Base-by-base conservation (phyloP, 352 stramenopile species). In the Phytophthora chlamydospora region DNA sequence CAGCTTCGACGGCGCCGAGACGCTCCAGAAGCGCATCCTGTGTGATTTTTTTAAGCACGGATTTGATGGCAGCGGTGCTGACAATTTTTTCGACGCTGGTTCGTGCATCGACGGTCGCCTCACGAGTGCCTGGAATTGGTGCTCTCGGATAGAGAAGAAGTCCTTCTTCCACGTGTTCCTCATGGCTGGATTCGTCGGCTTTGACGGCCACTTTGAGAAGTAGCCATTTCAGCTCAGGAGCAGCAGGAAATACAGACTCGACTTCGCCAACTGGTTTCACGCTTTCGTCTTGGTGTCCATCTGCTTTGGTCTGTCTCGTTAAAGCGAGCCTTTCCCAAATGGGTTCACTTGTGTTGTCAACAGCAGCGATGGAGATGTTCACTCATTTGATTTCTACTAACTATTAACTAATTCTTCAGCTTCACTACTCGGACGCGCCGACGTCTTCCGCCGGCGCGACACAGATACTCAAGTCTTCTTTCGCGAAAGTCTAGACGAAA, bases 41-140 rank as follows among this genome's bases (percentile, higher is more conserved):
- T 72, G 62, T 24, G 93, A 98, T 58, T 98, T 97, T 67, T 98
- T 98, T 81, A 97, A 97, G 71, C 85, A 97, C 68, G 92, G 79
- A 3, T 98, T 97, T 62, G 93, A 98, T 66, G 93, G 93, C 19
- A 94, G 87, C 57, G 92, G 91, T 21, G 91, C 95, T 36, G 91
- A 98, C 69, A 91, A 90, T 54, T 90, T 91, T 35, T 91, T 88
- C 33, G 80, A 90, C 17, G 80, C 78, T 17, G 85, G 85, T 12
- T 90, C 78, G 12, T 97, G 91, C 68, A 98, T 98, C 60, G 93
- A 98, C 69, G 93, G 93, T 5, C 85, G 93, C 10, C 71, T 98
- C 3, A 98, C 93, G 32, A 93, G 75, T 21, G 86, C 89, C 4
- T 98, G 93, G 93, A 98, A 98, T 66, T 98, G 93, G 93, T 97